Evolutionary conservation across 345 rosid species (phyloP).

Genomic region (Raphanus sativus): DNA sequence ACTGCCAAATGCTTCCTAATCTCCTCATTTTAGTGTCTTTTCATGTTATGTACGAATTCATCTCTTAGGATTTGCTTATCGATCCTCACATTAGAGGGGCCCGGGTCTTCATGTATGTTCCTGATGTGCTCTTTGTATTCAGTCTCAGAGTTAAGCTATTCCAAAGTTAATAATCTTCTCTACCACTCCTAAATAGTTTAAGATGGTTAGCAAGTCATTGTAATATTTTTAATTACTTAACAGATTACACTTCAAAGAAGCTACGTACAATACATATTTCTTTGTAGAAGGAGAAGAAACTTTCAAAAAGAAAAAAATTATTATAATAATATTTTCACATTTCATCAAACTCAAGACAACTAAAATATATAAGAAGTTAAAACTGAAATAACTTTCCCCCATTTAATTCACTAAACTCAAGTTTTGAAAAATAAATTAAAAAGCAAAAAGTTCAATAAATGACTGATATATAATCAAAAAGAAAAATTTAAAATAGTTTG

Average conservation of each 20-base stretch:
- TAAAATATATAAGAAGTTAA: too few species aligned
- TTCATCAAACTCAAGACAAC: not conserved
- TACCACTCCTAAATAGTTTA: not conserved
- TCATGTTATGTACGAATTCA: not conserved
- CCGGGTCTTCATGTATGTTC: not conserved
- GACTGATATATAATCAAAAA: not conserved
- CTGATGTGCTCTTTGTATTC: not conserved
- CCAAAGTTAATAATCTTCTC: constrained; percentile 6
- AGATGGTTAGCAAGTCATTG: constrained; percentile 49
- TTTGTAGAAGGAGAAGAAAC: too few species aligned
- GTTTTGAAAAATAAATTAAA: not conserved
- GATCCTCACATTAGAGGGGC: not conserved
- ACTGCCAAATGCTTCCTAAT: not conserved
- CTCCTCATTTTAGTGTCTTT: not conserved
- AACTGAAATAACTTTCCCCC: not conserved
- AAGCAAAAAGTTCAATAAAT: not conserved
- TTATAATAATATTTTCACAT: not conserved
- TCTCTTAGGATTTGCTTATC: not conserved
- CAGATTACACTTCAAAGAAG: not conserved
- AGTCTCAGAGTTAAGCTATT: not conserved
- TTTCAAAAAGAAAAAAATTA: too few species aligned
- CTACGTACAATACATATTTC: too few species aligned
- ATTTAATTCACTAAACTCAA: not conserved
- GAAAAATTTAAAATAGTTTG: too few species aligned
- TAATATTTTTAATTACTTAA: constrained; percentile 26